phyloP scores from a whole-genome alignment of 2,329 filamentous ascomycete species.

The Claviceps lovelessii region DNA sequence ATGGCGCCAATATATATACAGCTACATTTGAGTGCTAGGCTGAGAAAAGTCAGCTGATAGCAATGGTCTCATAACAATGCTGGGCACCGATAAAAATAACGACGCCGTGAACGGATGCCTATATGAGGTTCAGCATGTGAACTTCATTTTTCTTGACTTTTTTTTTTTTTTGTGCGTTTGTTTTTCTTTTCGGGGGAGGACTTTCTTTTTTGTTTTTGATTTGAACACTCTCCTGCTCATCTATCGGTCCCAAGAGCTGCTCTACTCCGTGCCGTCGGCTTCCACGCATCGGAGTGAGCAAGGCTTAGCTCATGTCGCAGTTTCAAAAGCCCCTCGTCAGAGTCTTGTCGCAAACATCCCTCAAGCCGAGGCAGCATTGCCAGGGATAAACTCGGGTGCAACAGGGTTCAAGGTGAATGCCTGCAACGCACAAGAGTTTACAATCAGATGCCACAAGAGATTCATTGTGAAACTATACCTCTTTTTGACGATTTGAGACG shows the following conservation, averaged over 20 bases:
- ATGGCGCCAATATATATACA: too few relatives aligned
- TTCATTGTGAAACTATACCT: constrained; percentile 25
- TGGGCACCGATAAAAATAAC: neutral
- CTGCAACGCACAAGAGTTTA: constrained; percentile 27
- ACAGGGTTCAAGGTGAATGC: constrained; percentile 40
- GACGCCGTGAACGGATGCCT: neutral
- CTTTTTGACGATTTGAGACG: constrained; percentile 27
- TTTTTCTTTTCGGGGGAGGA: too few relatives aligned
- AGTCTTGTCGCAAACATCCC: neutral
- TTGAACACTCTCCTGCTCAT: neutral
- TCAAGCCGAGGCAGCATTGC: neutral
- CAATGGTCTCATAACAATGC: too few relatives aligned
- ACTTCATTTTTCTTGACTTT: neutral
- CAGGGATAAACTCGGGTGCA: constrained; percentile 40
- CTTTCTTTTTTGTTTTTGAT: too few relatives aligned
- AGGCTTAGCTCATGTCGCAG: neutral
- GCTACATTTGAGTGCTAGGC: too few relatives aligned
- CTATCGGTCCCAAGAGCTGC: too few relatives aligned
- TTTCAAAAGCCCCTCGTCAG: neutral
- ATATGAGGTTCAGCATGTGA: neutral
- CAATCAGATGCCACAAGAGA: constrained; percentile 16
- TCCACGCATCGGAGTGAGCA: neutral
- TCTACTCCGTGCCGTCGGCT: neutral
- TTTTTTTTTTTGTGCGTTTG: too few relatives aligned
- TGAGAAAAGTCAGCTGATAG: too few relatives aligned